Evolutionary conservation across 2,329 filamentous ascomycete genomes (phyloP), one percentile per base, ranked within the genome.

Genomic region (Sporothrix variecibatus): DNA sequence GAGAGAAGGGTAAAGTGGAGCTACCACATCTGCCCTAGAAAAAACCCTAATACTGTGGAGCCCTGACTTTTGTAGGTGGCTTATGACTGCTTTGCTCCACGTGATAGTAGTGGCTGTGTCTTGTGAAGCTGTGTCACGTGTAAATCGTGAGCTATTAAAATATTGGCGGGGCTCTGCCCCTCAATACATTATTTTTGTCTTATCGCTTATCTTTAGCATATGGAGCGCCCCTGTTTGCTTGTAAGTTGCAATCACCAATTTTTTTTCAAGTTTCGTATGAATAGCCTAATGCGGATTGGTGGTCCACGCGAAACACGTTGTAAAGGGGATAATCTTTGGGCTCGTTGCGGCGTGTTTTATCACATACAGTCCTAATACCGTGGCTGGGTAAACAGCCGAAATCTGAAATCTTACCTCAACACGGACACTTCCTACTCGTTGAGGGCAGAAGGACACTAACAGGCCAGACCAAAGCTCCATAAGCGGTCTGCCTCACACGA

Each of bases 1-100:
- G 34, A 34, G 0, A 8, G 34, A 34, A 3, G 1, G 34, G 2
- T 6, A 28, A 34, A 20, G 65, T 69, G 65, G 65, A 40, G 38
- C 56, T 17, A 1, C 4, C 11, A 17, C 5, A 17, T 38, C 46
- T 69, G 65, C 65, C 65, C 65, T 69, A 69, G 17, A 38, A 23
- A 69, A 38, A 69, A 53, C 65, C 65, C 65, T 69, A 69, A 12
- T 15, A 26, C 3, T 65, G 38, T 23, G n/a, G 62, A 60, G 28
- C 28, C 12, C 3, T 34, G 3, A 11, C 34, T 34, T 11, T 15
- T 43, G 40, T 43, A 43, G 8, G 40, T 43, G 40, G 40, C 40
- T 43, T 3, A 12, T 12, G 40, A 43, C 9, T 15, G 40, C 9
- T 15, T 15, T 12, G 6, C 40, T 43, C 40, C 40, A 43, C 40